These are phyloP conservation scores for Hypholoma fasciculare DNA, from an alignment of 768 basidiomycete genomes.

Conservation along the genomic window DNA sequence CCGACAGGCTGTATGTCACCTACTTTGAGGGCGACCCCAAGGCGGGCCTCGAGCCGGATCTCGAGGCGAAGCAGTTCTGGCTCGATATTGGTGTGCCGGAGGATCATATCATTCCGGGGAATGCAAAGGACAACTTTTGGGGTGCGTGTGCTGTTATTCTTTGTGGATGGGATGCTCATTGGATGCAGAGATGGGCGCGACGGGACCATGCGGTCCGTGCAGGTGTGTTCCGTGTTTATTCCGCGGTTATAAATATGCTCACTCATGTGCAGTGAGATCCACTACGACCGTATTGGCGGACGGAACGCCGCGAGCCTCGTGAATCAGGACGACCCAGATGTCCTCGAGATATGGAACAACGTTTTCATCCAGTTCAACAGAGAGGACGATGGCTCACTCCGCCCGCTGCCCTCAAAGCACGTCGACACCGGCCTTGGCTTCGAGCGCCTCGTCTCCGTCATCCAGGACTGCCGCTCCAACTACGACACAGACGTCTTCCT, in stretches of 20 bases:
- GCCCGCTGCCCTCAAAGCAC: constrained; percentile 84
- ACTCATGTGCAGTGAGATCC: constrained; percentile 71
- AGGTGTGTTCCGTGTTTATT: constrained; percentile 44
- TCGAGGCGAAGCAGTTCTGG: constrained; percentile 89
- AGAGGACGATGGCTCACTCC: constrained; percentile 83
- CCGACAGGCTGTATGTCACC: constrained; percentile 92
- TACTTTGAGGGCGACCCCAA: constrained; percentile 96
- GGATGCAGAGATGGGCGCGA: constrained; percentile 90
- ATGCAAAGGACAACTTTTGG: constrained; percentile 99
- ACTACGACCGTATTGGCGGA: constrained; percentile 97
- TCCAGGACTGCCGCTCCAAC: constrained; percentile 91
- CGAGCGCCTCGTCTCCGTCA: constrained; percentile 91
- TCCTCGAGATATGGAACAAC: constrained; percentile 99
- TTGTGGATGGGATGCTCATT: constrained; percentile 1
- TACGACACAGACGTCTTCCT: constrained; percentile 97
- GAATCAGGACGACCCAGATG: constrained; percentile 95
- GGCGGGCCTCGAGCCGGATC: constrained; percentile 82
- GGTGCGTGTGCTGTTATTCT: constrained; percentile 48
- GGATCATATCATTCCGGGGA: constrained; percentile 90
- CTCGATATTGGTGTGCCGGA: constrained; percentile 84
- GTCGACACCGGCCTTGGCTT: constrained; percentile 99
- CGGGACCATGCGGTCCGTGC: constrained; percentile 97
- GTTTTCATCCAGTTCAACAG: constrained; percentile 99
- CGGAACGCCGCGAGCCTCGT: constrained; percentile 92
- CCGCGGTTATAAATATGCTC: neutral